phyloP scores from a whole-genome alignment of 768 basidiomycete species.

The Hemileccinum rubropunctum region DNA sequence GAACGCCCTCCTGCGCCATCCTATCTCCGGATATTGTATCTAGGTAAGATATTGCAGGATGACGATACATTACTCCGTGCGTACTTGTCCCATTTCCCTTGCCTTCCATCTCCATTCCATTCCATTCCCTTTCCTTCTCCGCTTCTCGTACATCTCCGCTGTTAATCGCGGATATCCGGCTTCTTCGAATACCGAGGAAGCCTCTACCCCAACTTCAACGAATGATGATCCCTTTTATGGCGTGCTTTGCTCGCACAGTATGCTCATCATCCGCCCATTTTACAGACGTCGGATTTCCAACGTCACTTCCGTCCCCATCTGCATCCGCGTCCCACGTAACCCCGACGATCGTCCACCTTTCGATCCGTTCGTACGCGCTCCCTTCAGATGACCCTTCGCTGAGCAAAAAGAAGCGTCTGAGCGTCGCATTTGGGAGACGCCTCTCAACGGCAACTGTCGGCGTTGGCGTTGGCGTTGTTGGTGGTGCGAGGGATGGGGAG shows the following conservation, averaged over 20 bases:
- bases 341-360: slow-evolving; percentile 74
- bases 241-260: neutral
- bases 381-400: slow-evolving; percentile 47
- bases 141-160: neutral
- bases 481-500: slow-evolving; percentile 1
- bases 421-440: slow-evolving; percentile 28
- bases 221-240: neutral
- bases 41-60: slow-evolving; percentile 81
- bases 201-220: too few species aligned
- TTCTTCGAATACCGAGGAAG: neutral
- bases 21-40: slow-evolving; percentile 70
- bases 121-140: neutral
- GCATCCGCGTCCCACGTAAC: slow-evolving; percentile 4
- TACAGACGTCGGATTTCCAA: slow-evolving; percentile 32
- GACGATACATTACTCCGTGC: slow-evolving; percentile 71
- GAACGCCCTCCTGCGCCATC: slow-evolving; percentile 76
- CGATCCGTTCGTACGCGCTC: slow-evolving; percentile 58
- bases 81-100: slow-evolving; percentile 20
- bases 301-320: slow-evolving; percentile 30
- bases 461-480: slow-evolving; percentile 3
- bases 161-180: neutral
- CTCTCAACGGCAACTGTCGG: slow-evolving; percentile 10
- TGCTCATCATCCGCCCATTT: slow-evolving; percentile 6
- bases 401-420: slow-evolving; percentile 53
- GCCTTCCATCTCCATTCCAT: neutral